Percentiles rank a stretch among this genome's conserved stretches.
Evolutionary conservation across 495 filamentous ascomycete genomes (phyloP).

Genomic region (Lasiosphaeria hispida): DNA sequence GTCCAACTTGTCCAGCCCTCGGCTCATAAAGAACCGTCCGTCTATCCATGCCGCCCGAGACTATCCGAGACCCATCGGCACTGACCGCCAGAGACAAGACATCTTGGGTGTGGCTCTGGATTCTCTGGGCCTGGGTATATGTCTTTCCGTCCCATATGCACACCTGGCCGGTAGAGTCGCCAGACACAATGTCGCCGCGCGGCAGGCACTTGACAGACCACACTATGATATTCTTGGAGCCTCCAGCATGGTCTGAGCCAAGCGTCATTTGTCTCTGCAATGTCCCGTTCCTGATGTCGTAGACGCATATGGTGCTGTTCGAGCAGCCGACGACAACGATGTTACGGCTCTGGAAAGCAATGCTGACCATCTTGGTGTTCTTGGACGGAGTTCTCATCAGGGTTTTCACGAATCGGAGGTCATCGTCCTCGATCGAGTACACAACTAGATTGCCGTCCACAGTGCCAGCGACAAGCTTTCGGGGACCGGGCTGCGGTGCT

Average conservation of each 20-base stretch:
- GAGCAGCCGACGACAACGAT: slow-evolving; percentile 86
- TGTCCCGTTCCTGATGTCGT: slow-evolving; percentile 76
- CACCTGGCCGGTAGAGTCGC: slow-evolving; percentile 89
- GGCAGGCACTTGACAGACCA: slow-evolving; percentile 88
- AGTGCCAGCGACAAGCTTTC: slow-evolving; percentile 79
- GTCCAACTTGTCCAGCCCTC: slow-evolving; percentile 52
- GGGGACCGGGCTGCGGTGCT: slow-evolving; percentile 6
- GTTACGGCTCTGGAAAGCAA: slow-evolving; percentile 81
- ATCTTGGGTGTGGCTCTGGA: slow-evolving; percentile 86
- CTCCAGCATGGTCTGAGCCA: slow-evolving; percentile 69
- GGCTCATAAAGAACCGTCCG: slow-evolving; percentile 76
- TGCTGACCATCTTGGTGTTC: slow-evolving; percentile 80
- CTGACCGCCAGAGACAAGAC: slow-evolving; percentile 79
- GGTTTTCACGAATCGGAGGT: slow-evolving; percentile 67
- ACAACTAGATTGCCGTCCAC: slow-evolving; percentile 87
- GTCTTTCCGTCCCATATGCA: slow-evolving; percentile 92
- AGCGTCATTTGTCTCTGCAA: slow-evolving; percentile 78
- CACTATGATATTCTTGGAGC: slow-evolving; percentile 80
- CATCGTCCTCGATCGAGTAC: slow-evolving; percentile 77
- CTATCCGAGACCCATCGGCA: slow-evolving; percentile 75
- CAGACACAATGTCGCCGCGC: slow-evolving; percentile 88
- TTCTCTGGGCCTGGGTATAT: slow-evolving; percentile 78
- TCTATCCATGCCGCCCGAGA: slow-evolving; percentile 89
- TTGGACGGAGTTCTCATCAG: slow-evolving; percentile 72
- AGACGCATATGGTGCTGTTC: slow-evolving; percentile 86